Conservation (phyloP, 495 filamentous ascomycete genomes). For the Tuber calosporum region DNA sequence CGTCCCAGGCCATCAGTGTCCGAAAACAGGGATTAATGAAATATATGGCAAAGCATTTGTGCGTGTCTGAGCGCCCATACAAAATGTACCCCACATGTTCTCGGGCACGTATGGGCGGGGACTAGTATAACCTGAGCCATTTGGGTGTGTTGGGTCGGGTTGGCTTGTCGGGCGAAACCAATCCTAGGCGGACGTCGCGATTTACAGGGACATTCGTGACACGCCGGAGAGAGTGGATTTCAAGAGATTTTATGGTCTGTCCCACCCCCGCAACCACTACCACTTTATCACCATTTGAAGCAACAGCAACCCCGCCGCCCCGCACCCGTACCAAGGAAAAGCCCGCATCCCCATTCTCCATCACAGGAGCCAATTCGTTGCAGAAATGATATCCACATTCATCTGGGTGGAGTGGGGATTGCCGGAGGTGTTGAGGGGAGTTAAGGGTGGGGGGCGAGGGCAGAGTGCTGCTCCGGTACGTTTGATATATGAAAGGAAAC, state of each 20-base stretch:
- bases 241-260: neutral
- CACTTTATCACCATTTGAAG: too few species aligned
- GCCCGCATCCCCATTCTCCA: neutral
- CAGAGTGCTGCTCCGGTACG: neutral
- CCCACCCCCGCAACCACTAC: neutral
- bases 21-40: too few species aligned
- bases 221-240: neutral
- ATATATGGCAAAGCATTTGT: too few species aligned
- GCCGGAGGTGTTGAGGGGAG: neutral
- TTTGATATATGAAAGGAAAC: neutral
- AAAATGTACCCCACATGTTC: too few species aligned
- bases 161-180: neutral
- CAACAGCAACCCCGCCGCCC: too few species aligned
- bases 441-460: neutral
- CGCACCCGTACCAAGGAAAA: neutral
- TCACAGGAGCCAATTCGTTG: neutral
- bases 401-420: neutral
- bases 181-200: neutral
- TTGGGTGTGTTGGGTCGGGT: neutral
- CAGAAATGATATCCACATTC: neutral
- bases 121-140: neutral
- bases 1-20: too few species aligned
- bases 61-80: too few species aligned
- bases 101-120: too few species aligned
- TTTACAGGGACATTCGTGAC: neutral